These are phyloP conservation scores for Leccinellum luteum DNA, from an alignment of 768 basidiomycete genomes.

Conservation along the genomic window DNA sequence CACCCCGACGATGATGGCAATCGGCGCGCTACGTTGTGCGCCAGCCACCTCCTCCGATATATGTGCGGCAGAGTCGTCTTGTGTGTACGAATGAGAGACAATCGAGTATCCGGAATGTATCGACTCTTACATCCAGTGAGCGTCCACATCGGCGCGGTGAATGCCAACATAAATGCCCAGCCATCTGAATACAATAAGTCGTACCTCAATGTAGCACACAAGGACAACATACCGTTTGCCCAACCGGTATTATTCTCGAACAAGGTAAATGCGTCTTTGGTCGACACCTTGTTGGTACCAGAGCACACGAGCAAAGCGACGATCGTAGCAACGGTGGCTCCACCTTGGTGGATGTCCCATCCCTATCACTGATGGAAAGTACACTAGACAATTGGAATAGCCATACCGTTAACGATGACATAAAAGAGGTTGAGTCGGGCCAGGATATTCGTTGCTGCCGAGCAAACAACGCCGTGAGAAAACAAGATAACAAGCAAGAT, in stretches of 20 bases:
- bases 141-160: conserved; percentile 79
- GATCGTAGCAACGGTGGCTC: conserved; percentile 64
- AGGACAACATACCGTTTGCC: conserved; percentile 46
- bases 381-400: neutral
- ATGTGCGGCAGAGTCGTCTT: conserved; percentile 76
- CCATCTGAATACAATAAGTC: conserved; percentile 41
- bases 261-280: conserved; percentile 62
- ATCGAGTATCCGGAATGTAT: neutral
- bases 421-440: conserved; percentile 72
- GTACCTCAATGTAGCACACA: neutral
- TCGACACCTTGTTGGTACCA: conserved; percentile 55
- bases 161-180: conserved; percentile 71
- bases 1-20: conserved; percentile 69
- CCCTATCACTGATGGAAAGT: neutral
- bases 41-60: conserved; percentile 70
- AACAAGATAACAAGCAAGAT: conserved; percentile 63
- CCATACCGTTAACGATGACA: conserved; percentile 57
- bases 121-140: conserved; percentile 66
- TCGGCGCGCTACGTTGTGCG: conserved; percentile 61
- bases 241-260: conserved; percentile 74
- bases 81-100: neutral
- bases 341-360: conserved; percentile 39
- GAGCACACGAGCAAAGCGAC: conserved; percentile 57
- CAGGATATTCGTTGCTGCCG: conserved; percentile 60
- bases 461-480: conserved; percentile 66